Evolutionary conservation across 768 basidiomycete genomes (phyloP).

Genomic region (Leccinellum luteum): DNA sequence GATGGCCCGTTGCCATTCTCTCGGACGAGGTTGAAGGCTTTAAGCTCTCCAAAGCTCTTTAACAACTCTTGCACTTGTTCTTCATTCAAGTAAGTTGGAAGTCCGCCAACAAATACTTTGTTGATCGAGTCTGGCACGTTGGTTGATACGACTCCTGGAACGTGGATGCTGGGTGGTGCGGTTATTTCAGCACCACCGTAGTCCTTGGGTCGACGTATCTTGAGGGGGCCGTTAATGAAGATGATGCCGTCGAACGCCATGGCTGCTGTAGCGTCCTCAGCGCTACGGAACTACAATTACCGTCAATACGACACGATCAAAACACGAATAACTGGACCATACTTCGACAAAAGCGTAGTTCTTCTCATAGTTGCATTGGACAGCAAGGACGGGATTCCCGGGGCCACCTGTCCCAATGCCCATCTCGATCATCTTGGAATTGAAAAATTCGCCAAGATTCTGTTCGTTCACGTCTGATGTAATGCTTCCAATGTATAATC

Average conservation of each 20-base stretch:
- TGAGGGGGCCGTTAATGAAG: constrained; percentile 92
- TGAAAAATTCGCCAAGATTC: constrained; percentile 92
- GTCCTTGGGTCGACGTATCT: constrained; percentile 97
- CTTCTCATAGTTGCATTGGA: constrained; percentile 98
- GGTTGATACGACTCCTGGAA: constrained; percentile 94
- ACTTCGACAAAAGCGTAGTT: constrained; percentile 99
- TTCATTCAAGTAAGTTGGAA: constrained; percentile 94
- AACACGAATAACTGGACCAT: constrained; percentile 20
- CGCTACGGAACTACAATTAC: constrained; percentile 83
- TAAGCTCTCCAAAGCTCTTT: constrained; percentile 96
- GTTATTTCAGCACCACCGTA: constrained; percentile 78
- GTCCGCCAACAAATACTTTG: constrained; percentile 96
- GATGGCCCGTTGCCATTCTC: constrained; percentile 87
- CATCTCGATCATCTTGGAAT: constrained; percentile 93
- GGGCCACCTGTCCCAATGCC: constrained; percentile 78
- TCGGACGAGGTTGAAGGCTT: constrained; percentile 96
- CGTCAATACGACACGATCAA: constrained; percentile 7
- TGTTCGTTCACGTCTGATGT: constrained; percentile 93
- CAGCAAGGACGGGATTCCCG: constrained; percentile 88
- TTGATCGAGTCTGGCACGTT: constrained; percentile 97
- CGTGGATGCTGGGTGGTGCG: constrained; percentile 66
- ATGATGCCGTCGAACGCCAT: constrained; percentile 98
- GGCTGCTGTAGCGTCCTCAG: constrained; percentile 93
- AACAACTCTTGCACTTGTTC: constrained; percentile 98
- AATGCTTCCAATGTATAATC: constrained; percentile 96